Evolutionary conservation across 2,329 filamentous ascomycete genomes (phyloP).

Genomic region (Neospermospora avenae): DNA sequence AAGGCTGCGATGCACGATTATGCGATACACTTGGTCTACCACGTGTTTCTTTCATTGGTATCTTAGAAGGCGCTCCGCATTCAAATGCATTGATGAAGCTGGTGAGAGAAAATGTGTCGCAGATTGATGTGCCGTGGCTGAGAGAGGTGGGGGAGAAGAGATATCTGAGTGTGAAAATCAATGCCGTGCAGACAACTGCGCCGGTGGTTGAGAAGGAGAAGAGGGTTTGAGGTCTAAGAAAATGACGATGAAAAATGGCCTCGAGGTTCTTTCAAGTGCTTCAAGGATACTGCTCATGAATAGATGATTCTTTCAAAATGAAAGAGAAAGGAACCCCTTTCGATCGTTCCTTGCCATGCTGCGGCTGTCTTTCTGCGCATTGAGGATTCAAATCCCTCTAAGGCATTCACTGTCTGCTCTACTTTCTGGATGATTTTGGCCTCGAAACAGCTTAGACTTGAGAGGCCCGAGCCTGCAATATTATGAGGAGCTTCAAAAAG

Average conservation of each 20-base stretch:
- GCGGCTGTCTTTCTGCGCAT: too few relatives aligned
- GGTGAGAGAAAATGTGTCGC: slow-evolving; percentile 48
- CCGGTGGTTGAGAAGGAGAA: slow-evolving; percentile 15
- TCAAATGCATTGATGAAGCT: slow-evolving; percentile 55
- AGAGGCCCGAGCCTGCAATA: too few relatives aligned
- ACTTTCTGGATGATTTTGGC: too few relatives aligned
- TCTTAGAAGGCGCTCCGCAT: slow-evolving; percentile 54
- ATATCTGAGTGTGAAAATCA: slow-evolving; percentile 48
- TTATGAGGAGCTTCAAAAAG: too few relatives aligned
- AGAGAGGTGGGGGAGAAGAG: slow-evolving; percentile 39
- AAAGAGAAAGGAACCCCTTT: neutral
- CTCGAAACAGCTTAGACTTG: too few relatives aligned
- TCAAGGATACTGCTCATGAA: neutral
- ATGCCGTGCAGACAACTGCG: slow-evolving; percentile 40
- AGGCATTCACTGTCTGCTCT: too few relatives aligned
- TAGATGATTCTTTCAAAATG: neutral
- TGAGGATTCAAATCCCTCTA: too few relatives aligned
- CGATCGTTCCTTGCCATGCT: too few relatives aligned
- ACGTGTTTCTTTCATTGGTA: slow-evolving; percentile 61
- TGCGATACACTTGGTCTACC: slow-evolving; percentile 57
- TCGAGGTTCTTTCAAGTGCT: neutral
- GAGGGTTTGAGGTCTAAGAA: neutral
- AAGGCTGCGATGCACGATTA: slow-evolving; percentile 54
- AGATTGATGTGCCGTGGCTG: slow-evolving; percentile 56
- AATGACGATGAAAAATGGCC: neutral